Evolutionary conservation across 305 asterid genomes (phyloP).

Genomic region (Solanum hybrid): DNA sequence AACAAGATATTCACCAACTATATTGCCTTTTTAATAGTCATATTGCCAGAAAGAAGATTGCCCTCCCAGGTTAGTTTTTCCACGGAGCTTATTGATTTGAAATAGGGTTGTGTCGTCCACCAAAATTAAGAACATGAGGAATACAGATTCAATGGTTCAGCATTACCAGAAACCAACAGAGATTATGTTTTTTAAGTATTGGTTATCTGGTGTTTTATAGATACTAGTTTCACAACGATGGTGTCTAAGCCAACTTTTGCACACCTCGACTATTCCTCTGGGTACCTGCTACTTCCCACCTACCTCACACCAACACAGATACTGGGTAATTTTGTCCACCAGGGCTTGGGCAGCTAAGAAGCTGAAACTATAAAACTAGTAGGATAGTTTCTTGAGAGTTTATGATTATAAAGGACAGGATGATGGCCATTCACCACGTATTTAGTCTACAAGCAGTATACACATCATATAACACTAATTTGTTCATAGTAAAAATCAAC

Average conservation of each 20-base stretch:
- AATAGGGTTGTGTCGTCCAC: neutral
- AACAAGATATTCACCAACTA: neutral
- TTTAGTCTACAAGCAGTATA: neutral
- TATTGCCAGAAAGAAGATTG: neutral
- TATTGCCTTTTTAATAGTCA: neutral
- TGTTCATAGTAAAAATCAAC: neutral
- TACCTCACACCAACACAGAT: neutral
- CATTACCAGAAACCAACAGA: neutral
- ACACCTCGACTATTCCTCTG: neutral
- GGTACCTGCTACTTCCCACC: neutral
- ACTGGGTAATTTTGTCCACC: neutral
- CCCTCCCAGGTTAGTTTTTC: neutral
- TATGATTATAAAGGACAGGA: neutral
- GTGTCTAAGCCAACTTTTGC: neutral
- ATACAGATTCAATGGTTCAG: neutral
- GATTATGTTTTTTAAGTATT: neutral
- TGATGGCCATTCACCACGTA: neutral
- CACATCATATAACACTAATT: neutral
- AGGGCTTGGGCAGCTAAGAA: neutral
- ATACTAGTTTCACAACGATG: neutral
- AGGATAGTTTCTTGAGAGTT: neutral
- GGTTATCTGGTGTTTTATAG: neutral
- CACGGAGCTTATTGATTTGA: neutral
- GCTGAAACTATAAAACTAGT: neutral
- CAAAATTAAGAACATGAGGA: neutral